Conservation (phyloP, 768 basidiomycete genomes). For the Termitomyces sp. region DNA sequence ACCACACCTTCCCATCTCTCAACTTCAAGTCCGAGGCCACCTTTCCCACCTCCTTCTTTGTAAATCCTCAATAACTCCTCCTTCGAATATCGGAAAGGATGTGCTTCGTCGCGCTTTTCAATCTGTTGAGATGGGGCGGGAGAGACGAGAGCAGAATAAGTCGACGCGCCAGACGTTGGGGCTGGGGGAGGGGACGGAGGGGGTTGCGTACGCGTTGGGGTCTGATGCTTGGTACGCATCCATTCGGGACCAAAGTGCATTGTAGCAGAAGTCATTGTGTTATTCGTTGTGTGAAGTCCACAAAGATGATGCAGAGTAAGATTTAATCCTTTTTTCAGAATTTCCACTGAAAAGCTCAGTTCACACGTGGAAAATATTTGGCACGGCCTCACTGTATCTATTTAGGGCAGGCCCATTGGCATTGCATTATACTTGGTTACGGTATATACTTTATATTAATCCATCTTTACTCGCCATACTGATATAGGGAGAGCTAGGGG, state of each 20-base stretch:
- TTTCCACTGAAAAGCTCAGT: conserved; percentile 21
- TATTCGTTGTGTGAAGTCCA: conserved; percentile 13
- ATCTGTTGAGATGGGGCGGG: conserved; percentile 40
- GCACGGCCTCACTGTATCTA: conserved; percentile 8
- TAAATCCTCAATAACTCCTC: conserved; percentile 83
- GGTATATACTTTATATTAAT: conserved; percentile 7
- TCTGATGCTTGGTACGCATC: conserved; percentile 79
- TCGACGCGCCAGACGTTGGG: conserved; percentile 47
- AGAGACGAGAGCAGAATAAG: conserved; percentile 68
- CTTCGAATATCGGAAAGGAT: conserved; percentile 84
- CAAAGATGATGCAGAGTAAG: conserved; percentile 15
- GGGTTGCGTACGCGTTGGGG: conserved; percentile 43
- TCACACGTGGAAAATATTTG: conserved; percentile 40
- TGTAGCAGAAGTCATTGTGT: conserved; percentile 50
- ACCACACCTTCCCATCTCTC: conserved; percentile 90
- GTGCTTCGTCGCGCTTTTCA: conserved; percentile 57
- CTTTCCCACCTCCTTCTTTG: conserved; percentile 67
- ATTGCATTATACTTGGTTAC: neutral
- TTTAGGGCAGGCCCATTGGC: conserved; percentile 35
- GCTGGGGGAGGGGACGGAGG: conserved; percentile 58
- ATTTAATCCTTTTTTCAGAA: conserved; percentile 24
- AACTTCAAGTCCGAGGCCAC: conserved; percentile 76
- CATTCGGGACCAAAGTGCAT: conserved; percentile 93
- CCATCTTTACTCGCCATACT: conserved; percentile 65
- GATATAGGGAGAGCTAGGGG: conserved; percentile 57